Evolutionary conservation across 192 early-diverging fungal species (phyloP).

Genomic region (Backusella mclennaniae): DNA sequence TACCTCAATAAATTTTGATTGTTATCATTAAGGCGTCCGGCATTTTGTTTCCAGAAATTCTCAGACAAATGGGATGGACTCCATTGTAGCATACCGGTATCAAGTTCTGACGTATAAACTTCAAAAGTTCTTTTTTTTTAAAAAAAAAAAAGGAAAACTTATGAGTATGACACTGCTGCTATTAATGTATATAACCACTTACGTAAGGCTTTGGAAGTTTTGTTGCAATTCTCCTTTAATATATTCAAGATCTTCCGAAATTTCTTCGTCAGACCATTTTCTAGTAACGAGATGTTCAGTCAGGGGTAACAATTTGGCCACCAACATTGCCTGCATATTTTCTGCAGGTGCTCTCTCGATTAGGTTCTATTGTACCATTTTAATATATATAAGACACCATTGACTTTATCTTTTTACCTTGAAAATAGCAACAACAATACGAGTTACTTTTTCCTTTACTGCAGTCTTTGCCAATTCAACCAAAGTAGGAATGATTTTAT

Average conservation of each 20-base stretch:
- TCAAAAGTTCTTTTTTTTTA: slow-evolving; percentile 75
- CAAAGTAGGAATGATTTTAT: slow-evolving; percentile 78
- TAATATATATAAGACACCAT: background rate
- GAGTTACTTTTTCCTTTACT: slow-evolving; percentile 96
- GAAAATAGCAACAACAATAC: slow-evolving; percentile 84
- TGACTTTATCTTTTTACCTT: slow-evolving; percentile 42
- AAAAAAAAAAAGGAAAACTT: background rate
- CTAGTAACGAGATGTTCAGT: slow-evolving; percentile 72
- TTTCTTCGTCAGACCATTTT: slow-evolving; percentile 90
- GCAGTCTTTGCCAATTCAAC: slow-evolving; percentile 90
- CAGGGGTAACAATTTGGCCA: slow-evolving; percentile 69
- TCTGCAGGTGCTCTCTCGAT: slow-evolving; percentile 68
- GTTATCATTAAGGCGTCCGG: slow-evolving; percentile 72
- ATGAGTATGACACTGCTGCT: background rate
- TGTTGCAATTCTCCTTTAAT: slow-evolving; percentile 71
- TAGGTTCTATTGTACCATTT: slow-evolving; percentile 60
- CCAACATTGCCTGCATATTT: slow-evolving; percentile 84
- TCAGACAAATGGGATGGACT: slow-evolving; percentile 89
- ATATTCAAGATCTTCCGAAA: slow-evolving; percentile 72
- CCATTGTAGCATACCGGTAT: slow-evolving; percentile 87
- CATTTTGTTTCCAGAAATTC: slow-evolving; percentile 92
- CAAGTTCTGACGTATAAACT: slow-evolving; percentile 89
- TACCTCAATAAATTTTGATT: slow-evolving; percentile 71
- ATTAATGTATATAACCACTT: slow-evolving; percentile 6
- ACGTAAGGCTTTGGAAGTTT: slow-evolving; percentile 76